Evolutionary conservation across 805 yeast genomes (phyloP).

Genomic region (Hanseniaspora clermontiae): DNA sequence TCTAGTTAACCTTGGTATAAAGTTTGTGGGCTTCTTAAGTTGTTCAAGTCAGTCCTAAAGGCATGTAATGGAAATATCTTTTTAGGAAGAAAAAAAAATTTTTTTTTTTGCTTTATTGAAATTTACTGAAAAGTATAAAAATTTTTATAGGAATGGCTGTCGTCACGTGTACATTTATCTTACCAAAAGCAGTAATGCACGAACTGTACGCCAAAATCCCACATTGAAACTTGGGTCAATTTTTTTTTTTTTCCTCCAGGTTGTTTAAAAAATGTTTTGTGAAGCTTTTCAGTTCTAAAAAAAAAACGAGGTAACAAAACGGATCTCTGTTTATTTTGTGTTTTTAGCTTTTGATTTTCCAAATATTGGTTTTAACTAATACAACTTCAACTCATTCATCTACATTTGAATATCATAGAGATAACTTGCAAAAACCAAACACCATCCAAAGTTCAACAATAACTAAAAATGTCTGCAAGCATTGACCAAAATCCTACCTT

Average conservation of each 20-base stretch:
- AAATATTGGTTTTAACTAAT: background rate
- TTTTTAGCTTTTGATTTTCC: background rate
- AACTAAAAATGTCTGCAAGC: constrained; percentile 1
- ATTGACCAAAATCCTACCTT: background rate
- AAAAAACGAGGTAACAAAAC: background rate
- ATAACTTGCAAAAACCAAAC: background rate
- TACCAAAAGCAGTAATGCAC: background rate
- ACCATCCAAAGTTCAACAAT: background rate
- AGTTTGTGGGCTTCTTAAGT: too few species aligned
- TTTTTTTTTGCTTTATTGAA: too few species aligned
- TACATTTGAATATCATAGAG: too few species aligned
- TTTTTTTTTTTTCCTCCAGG: background rate
- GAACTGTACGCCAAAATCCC: background rate
- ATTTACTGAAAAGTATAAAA: too few species aligned
- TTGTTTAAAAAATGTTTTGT: background rate
- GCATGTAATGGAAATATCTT: too few species aligned
- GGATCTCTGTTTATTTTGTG: background rate
- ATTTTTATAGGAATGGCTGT: too few species aligned
- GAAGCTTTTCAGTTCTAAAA: background rate
- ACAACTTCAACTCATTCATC: background rate
- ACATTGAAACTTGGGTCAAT: background rate
- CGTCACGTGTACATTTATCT: background rate
- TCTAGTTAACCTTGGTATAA: too few species aligned
- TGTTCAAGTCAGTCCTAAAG: too few species aligned
- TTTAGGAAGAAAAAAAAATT: too few species aligned